Evolutionary conservation across 108 stramenopile species (phyloP), one percentile per base, ranked within the genome.

Genomic region (Fistulifera pelliculosa): DNA sequence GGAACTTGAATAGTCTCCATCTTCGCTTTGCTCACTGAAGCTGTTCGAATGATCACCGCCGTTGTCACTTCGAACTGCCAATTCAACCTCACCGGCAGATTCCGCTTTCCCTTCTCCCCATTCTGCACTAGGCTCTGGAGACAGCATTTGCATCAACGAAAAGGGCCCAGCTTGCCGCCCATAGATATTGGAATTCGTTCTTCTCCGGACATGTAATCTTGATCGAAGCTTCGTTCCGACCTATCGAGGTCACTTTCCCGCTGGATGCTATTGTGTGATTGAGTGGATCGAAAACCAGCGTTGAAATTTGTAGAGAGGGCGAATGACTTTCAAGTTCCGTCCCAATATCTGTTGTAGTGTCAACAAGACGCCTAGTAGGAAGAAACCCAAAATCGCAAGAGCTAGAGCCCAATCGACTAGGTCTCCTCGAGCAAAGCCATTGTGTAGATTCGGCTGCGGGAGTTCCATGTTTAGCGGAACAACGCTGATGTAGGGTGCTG

Each of bases 401-500:
- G 74, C 79, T 17, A 80, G 58, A 5, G 42, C 50, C 71, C 68
- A 80, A 45, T 80, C 79, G 8, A 75, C 27, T 27, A 65, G 27
- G 38, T 75, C 74, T 14, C 61, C 63, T 21, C 42, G 22, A 13
- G 50, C 53, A 49, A 40, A 14, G n/a, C n/a, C 47, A 0, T 38
- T 25, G n/a, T 27, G 19, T 14, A 39, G 38, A 1, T 49, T 41
- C 10, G 76, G 54, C 38, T 39, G 39, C 0, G 71, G 71, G 14
- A 77, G 28, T 2, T 38, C 22, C 12, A 44, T 53, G 39, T 75
- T 26, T 13, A 75, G 18, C 12, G 60, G 51, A 13, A 56, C 61
- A 15, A 83, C 61, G 16, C 68, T 58, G 31, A 80, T n/a, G 54
- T 72, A 92, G 1, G 90, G 90, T 18, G 74, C 63, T 13, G 74